Percentiles rank a stretch among this genome's conserved stretches.
These are phyloP conservation scores for Mesotaenium endlicherianum DNA, from an alignment of 139 green algal genomes.

Conservation along the genomic window DNA sequence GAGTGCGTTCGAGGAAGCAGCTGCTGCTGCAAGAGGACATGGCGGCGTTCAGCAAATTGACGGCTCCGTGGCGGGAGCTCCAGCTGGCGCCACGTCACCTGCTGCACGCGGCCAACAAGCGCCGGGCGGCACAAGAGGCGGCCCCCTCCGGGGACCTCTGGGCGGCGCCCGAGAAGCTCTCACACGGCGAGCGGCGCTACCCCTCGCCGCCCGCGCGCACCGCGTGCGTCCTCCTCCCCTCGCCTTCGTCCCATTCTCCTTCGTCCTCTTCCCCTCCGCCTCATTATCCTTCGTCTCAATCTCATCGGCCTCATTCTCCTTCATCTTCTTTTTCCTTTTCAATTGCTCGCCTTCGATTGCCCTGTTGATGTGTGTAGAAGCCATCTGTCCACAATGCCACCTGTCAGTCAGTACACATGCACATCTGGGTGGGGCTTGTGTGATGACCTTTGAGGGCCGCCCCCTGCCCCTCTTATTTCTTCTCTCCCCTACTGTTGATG, in stretches of 20 bases:
- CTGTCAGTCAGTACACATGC: too few relatives aligned
- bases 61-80: neutral
- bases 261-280: neutral
- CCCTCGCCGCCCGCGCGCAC: neutral
- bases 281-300: neutral
- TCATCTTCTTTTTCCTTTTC: too few relatives aligned
- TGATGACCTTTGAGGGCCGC: too few relatives aligned
- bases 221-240: neutral
- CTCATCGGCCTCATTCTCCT: neutral
- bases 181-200: neutral
- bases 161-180: constrained; percentile 9
- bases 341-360: too few relatives aligned
- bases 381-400: too few relatives aligned
- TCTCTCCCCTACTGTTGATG: neutral
- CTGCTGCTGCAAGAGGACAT: too few relatives aligned
- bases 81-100: constrained; percentile 6
- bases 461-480: too few relatives aligned
- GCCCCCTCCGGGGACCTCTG: constrained; percentile 37
- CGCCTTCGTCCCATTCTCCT: neutral
- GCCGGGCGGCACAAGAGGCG: constrained; percentile 21
- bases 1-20: too few relatives aligned
- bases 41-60: too few relatives aligned
- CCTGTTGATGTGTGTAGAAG: too few relatives aligned
- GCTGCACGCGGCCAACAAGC: constrained; percentile 41
- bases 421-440: too few relatives aligned